A percentile compares a stretch with the other conserved stretches of the same genome.
These are phyloP conservation scores for Allium cepa DNA, from an alignment of 106 monocot species.

Conservation along the genomic window DNA sequence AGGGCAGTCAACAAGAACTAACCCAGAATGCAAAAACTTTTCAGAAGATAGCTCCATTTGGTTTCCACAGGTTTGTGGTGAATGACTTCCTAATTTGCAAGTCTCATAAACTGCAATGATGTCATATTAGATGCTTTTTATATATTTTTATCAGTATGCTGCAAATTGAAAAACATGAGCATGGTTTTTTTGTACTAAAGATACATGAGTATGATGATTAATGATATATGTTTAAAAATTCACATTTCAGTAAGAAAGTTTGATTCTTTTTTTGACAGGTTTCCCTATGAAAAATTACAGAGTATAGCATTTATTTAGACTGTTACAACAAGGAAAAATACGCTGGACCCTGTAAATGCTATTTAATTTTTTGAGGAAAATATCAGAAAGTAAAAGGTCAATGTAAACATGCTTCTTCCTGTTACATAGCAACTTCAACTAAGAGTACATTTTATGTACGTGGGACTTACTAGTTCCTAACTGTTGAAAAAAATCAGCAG, in stretches of 20 bases:
- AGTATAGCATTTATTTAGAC: no score
- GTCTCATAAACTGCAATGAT: constrained; percentile 74
- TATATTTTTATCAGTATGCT: neutral
- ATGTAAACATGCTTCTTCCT: neutral
- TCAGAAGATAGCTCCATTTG: constrained; percentile 46
- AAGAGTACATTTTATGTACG: no score
- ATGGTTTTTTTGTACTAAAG: no score
- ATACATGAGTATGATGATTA: no score
- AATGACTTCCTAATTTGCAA: constrained; percentile 87
- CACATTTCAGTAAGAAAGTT: no score
- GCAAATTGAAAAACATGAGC: neutral
- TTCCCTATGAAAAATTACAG: no score
- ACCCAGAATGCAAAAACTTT: constrained; percentile 47
- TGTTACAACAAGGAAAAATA: no score
- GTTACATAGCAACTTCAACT: neutral
- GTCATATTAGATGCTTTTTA: constrained; percentile 4
- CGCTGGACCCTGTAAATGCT: no score
- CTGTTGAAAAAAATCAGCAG: constrained; percentile 79
- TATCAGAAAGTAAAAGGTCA: no score
- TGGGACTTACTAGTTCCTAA: constrained; percentile 64
- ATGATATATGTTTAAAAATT: no score
- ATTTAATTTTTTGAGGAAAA: no score
- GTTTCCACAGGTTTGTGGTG: constrained; percentile 34
- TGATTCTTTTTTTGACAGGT: no score
- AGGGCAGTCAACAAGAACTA: constrained; percentile 76